A percentile compares a stretch with the other conserved stretches of the same genome.
Conservation (phyloP, 768 basidiomycete genomes). For the Tylopilus sp. region DNA sequence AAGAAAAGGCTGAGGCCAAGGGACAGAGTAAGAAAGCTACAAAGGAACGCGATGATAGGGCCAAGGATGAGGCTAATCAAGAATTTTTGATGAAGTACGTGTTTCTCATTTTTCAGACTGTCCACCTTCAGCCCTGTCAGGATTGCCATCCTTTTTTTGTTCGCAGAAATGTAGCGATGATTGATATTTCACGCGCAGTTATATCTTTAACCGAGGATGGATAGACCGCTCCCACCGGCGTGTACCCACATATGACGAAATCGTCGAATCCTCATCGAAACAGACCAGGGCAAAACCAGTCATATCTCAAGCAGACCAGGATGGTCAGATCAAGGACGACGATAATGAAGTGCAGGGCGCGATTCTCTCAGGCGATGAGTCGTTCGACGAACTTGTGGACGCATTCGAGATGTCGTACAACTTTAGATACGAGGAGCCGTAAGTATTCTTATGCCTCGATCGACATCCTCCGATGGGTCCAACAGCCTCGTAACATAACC, state of each 20-base stretch:
- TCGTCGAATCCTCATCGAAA: constrained; percentile 46
- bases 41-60: constrained; percentile 22
- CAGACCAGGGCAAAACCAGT: constrained; percentile 20
- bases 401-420: constrained; percentile 96
- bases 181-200: constrained; percentile 48
- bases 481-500: background rate
- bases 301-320: constrained; percentile 13
- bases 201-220: constrained; percentile 97
- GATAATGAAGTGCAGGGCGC: constrained; percentile 31
- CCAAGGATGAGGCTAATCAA: constrained; percentile 67
- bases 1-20: constrained; percentile 16
- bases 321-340: constrained; percentile 2
- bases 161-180: background rate
- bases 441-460: constrained; percentile 35
- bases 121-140: background rate
- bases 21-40: constrained; percentile 21
- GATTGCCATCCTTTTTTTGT: too few species aligned
- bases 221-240: constrained; percentile 73
- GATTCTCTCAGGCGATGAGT: constrained; percentile 54
- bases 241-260: constrained; percentile 83
- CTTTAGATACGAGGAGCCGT: constrained; percentile 97
- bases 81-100: constrained; percentile 89
- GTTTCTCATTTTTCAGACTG: background rate
- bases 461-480: background rate
- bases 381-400: constrained; percentile 89